Evolutionary conservation across 805 yeast species (phyloP).

Genomic region (Lipomyces yamanashiensis): DNA sequence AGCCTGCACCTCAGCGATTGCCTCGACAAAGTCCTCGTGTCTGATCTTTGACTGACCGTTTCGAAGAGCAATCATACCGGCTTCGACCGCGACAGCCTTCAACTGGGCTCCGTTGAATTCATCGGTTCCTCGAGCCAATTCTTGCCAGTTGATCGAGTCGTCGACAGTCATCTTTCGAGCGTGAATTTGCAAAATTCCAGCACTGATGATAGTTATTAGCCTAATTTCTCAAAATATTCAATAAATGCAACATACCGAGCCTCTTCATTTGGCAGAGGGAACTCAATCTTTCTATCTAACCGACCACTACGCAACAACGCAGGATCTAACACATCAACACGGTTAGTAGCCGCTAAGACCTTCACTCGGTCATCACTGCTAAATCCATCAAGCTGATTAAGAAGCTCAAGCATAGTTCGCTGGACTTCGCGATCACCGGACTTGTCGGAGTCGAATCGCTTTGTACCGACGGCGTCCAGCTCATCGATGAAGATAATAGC

Average conservation of each 20-base stretch:
- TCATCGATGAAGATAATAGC: slow-evolving; percentile 97
- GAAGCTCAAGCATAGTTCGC: slow-evolving; percentile 97
- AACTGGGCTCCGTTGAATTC: slow-evolving; percentile 99
- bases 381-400: slow-evolving; percentile 97
- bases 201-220: slow-evolving; percentile 44
- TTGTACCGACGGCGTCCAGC: slow-evolving; percentile 97
- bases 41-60: slow-evolving; percentile 88
- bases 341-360: slow-evolving; percentile 96
- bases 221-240: background rate
- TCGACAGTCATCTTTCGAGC: slow-evolving; percentile 96
- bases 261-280: slow-evolving; percentile 96
- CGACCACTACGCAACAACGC: slow-evolving; percentile 97
- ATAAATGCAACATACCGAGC: slow-evolving; percentile 55
- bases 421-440: slow-evolving; percentile 99
- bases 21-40: slow-evolving; percentile 98
- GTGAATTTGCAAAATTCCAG: slow-evolving; percentile 94
- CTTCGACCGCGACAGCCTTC: slow-evolving; percentile 98
- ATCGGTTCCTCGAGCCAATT: slow-evolving; percentile 95
- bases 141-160: slow-evolving; percentile 94
- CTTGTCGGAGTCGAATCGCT: slow-evolving; percentile 95
- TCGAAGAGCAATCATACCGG: slow-evolving; percentile 99
- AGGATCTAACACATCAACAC: slow-evolving; percentile 98
- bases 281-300: slow-evolving; percentile 95
- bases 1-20: slow-evolving; percentile 97
- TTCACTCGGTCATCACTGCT: slow-evolving; percentile 97